phyloP scores from a whole-genome alignment of 495 filamentous ascomycete genomes.

The Daldinia childiae region DNA sequence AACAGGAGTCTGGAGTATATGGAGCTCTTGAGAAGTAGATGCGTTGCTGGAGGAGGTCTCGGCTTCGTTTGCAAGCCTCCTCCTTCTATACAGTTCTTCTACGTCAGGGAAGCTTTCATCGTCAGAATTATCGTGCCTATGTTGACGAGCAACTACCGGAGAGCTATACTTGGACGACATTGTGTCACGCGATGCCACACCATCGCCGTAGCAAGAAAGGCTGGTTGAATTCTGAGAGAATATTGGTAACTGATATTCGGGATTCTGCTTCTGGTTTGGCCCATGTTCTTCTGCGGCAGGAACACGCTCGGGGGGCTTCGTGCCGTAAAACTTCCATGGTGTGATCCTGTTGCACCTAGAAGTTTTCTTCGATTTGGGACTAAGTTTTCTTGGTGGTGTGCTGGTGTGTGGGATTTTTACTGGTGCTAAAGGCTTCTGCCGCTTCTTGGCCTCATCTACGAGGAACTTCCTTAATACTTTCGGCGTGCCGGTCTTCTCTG shows the following conservation, averaged over 20 bases:
- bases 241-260: background rate
- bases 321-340: constrained; percentile 22
- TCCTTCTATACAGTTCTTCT: constrained; percentile 21
- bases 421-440: constrained; percentile 1
- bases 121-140: constrained; percentile 10
- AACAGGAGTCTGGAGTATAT: background rate
- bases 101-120: constrained; percentile 24
- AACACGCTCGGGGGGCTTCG: background rate
- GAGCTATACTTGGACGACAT: background rate
- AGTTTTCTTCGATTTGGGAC: background rate
- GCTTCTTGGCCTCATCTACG: constrained; percentile 9
- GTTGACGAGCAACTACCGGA: background rate
- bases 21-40: background rate
- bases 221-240: background rate
- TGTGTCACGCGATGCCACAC: background rate
- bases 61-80: background rate
- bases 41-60: background rate
- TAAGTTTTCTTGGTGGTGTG: background rate
- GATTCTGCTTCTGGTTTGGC: background rate
- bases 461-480: background rate
- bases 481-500: background rate
- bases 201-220: background rate
- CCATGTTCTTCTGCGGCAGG: background rate
- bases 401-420: background rate
- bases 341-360: constrained; percentile 17